Evolutionary conservation across 768 basidiomycete species (phyloP), one percentile per base, ranked within the genome.

Genomic region (Boletales sp.): DNA sequence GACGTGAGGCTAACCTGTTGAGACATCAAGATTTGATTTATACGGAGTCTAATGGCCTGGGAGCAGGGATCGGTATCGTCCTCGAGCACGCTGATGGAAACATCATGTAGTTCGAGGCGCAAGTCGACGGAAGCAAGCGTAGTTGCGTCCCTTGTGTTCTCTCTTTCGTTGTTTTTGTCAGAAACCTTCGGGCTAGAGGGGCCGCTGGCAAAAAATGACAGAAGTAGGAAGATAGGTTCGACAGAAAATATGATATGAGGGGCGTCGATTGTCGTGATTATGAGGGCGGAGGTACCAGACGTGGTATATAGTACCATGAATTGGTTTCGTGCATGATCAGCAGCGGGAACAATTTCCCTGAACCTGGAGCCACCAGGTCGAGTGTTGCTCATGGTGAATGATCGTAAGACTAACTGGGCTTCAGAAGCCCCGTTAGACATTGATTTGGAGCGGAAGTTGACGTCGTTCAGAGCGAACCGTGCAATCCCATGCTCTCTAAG

Each of bases 291-390:
- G 18, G 71, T 64, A 14, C 86, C 84, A 11, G 91, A 77, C 56
- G 79, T 79, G 2, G 90, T 90, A 67, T 90, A 97, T 30, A 97
- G 78, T 15, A 97, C 64, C 90, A 95, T 97, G 63, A 98, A 87
- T 61, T 97, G 92, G 52, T 94, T 94, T 44, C 89, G 75, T 51
- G 86, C 80, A 58, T 97, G 92, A 49, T 84, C 80, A 13, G 91
- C 87, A 6, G 93, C 86, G 12, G 97, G 95, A 53, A 99, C 90
- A 49, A 99, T 94, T 67, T 98, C 94, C 37, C 94, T 82, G 74
- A 94, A 97, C 59, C 80, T 86, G 21, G 91, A 88, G 41, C 74
- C 74, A 8, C 91, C 90, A 0, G 89, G 80, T 45, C 86, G 78
- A 2, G 86, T 97, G 64, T 95, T 94, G 66, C 80, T 84, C 76